These are phyloP conservation scores for Phytophthora idaei DNA, from an alignment of 352 stramenopile genomes.

Conservation along the genomic window DNA sequence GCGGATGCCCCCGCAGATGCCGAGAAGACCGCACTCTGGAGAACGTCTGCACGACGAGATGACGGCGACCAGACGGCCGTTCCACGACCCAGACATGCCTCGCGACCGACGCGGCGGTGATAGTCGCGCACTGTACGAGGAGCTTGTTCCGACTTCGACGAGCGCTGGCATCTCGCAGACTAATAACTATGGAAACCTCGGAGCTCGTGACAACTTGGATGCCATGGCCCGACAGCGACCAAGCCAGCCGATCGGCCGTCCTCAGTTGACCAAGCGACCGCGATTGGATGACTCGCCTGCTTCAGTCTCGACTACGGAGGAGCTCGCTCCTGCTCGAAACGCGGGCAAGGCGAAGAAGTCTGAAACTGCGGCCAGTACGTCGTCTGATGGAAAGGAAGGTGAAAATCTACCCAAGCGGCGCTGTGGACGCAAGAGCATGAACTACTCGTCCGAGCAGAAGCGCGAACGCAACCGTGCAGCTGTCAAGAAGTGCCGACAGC, in stretches of 20 bases:
- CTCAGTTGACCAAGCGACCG: constrained; percentile 23
- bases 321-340: too few relatives aligned
- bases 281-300: constrained; percentile 13
- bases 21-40: constrained; percentile 10
- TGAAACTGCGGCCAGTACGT: not conserved
- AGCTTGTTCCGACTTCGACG: constrained; percentile 26
- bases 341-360: constrained; percentile 18
- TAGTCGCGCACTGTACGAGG: constrained; percentile 29
- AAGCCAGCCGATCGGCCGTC: constrained; percentile 5
- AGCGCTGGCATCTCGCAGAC: constrained; percentile 1
- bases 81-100: constrained; percentile 21
- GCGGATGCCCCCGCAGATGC: constrained; percentile 27
- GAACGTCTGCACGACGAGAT: constrained; percentile 15
- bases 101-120: constrained; percentile 22
- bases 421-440: constrained; percentile 87
- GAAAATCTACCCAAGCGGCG: constrained; percentile 57
- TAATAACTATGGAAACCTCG: constrained; percentile 14
- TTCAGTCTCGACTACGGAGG: constrained; percentile 9
- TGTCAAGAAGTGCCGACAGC: constrained; percentile 85
- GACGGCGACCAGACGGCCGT: constrained; percentile 14
- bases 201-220: not conserved
- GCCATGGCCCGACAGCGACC: constrained; percentile 4
- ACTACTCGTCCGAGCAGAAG: constrained; percentile 86
- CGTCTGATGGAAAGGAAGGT: constrained; percentile 10
- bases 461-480: constrained; percentile 84